Evolutionary conservation across 2,329 filamentous ascomycete species (phyloP).

Genomic region (Fusarium xyrophilum): DNA sequence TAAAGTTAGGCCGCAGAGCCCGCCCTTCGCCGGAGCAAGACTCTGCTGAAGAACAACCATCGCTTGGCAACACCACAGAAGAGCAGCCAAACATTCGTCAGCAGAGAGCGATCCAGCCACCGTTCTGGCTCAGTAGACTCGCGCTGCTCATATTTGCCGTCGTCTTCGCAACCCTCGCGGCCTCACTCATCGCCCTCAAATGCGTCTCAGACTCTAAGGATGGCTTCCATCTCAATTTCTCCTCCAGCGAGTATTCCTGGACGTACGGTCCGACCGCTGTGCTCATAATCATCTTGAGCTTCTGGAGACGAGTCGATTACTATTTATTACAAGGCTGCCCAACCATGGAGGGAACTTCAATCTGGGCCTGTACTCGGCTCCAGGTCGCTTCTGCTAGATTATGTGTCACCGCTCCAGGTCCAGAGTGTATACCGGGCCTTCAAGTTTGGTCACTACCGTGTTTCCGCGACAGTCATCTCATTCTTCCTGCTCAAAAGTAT

Average conservation of each 20-base stretch:
- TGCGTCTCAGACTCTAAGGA: accelerated
- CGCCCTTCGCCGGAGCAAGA: too few relatives aligned
- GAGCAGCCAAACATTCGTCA: background rate
- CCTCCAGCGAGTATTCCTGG: background rate
- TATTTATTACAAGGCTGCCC: background rate
- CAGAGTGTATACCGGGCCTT: accelerated
- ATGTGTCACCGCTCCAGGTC: background rate
- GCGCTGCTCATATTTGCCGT: background rate
- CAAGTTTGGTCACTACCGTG: accelerated
- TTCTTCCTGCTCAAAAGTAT: background rate
- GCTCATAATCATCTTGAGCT: background rate
- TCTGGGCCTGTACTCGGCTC: accelerated
- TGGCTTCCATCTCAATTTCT: background rate
- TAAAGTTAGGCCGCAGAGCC: background rate
- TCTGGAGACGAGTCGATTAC: background rate
- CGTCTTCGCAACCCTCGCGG: accelerated
- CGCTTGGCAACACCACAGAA: accelerated
- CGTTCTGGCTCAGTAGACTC: accelerated
- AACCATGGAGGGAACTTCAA: background rate
- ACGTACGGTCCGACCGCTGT: background rate
- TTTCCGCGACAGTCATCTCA: accelerated
- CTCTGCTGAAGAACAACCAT: background rate
- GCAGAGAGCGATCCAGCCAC: accelerated
- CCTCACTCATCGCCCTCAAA: background rate
- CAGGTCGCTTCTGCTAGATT: background rate